Evolutionary conservation across 1,139 yeast species (phyloP), one percentile per base, ranked within the genome.

Genomic region (Pichia sp.): DNA sequence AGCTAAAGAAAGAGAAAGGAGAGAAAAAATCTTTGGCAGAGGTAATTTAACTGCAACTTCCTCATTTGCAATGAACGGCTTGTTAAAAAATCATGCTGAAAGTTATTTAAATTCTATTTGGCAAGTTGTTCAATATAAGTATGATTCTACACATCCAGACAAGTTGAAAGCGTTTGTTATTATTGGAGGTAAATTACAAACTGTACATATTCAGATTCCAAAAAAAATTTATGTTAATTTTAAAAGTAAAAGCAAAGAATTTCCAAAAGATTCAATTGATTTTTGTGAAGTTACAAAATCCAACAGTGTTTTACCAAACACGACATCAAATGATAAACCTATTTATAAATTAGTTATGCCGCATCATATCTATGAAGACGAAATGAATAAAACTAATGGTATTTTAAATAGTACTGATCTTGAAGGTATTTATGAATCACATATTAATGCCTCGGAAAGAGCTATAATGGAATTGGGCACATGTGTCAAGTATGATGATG

Each of bases 381-480:
- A 88, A 59, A 58, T 72, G 38, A 66, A 69, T 25, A 77, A 76
- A 42, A 75, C 84, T 5, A 82, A 81, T 37, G 75, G 95, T 53
- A 60, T 88, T 18, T 70, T 94, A 40, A 82, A 82, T 50, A 78
- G 81, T 60, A 74, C 83, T 1, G 72, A 72, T 48, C 76, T 88
- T 11, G 69, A 78, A 40, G 95, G 90, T 0, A 67, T 90, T 5
- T 90, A 86, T 67, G 98, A 94, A 63, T 70, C 88, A 3, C 79
- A 86, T 40, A 72, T 94, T 41, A 73, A 73, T 26, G 66, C 88
- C 0, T 70, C 78, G 5, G 92, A 88, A 55, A 71, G 97, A 43
- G 89, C 89, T 0, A 75, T 89, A 38, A 76, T 94, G 56, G 83
- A 83, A 38, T 69, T 92, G 34, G 98, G 98, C 2, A 74, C 82